phyloP scores from a whole-genome alignment of 1,284 basidiomycete species.

The Ceratobasidium sp. region DNA sequence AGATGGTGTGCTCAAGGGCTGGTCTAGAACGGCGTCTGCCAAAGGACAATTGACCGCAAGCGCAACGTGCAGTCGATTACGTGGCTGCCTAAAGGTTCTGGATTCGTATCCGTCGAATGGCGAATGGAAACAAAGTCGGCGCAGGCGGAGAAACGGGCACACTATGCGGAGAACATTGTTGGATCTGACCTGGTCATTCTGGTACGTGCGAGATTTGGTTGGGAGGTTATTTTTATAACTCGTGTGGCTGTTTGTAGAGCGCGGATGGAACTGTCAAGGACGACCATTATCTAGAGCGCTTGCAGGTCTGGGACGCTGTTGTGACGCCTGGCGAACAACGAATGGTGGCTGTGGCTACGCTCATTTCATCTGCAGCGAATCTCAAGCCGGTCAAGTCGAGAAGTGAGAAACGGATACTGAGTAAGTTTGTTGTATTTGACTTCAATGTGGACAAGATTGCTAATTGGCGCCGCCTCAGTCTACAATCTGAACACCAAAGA shows the following conservation, averaged over 20 bases:
- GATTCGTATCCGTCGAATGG: constrained; percentile 54
- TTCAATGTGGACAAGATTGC: neutral
- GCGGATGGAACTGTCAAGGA: constrained; percentile 66
- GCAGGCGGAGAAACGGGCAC: constrained; percentile 22
- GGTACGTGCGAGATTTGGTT: neutral
- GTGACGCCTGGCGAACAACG: constrained; percentile 78
- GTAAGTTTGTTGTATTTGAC: constrained; percentile 60
- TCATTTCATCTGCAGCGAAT: constrained; percentile 72
- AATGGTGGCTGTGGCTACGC: constrained; percentile 78
- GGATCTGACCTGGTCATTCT: constrained; percentile 53
- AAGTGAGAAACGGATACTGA: constrained; percentile 81
- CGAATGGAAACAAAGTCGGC: constrained; percentile 6
- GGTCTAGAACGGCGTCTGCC: constrained; percentile 77
- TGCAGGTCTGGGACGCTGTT: constrained; percentile 60
- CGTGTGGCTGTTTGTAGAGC: constrained; percentile 80
- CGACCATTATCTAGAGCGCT: constrained; percentile 66
- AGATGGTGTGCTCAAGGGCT: no score
- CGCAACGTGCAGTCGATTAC: constrained; percentile 74
- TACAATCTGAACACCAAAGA: constrained; percentile 76
- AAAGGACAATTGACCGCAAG: constrained; percentile 74
- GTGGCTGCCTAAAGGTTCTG: constrained; percentile 77
- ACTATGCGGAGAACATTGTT: constrained; percentile 30
- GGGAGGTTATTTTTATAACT: constrained; percentile 56
- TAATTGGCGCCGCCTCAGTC: constrained; percentile 60
- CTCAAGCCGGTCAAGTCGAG: constrained; percentile 78